phyloP scores from a whole-genome alignment of 169 alveolate genomes.

The Cryptosporidium andersoni region DNA sequence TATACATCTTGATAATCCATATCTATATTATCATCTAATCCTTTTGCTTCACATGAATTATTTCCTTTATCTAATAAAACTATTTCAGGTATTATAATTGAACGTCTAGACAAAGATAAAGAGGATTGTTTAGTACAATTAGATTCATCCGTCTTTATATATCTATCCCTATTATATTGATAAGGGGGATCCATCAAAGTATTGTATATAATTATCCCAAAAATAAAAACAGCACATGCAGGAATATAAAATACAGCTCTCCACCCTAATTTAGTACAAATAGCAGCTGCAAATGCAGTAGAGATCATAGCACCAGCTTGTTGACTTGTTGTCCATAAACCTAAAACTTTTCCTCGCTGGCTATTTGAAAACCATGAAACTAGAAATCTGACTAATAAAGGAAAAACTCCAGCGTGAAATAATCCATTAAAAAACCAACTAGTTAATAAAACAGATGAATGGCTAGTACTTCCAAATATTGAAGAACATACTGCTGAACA shows the following conservation, averaged over 20 bases:
- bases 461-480: conserved; percentile 59
- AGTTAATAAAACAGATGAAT: conserved; percentile 1
- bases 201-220: conserved; percentile 65
- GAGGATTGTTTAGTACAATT: neutral
- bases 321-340: conserved; percentile 78
- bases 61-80: neutral
- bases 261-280: conserved; percentile 75
- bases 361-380: conserved; percentile 47
- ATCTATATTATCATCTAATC: too few species aligned
- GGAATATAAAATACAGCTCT: conserved; percentile 73
- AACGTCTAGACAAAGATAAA: neutral
- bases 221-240: conserved; percentile 56
- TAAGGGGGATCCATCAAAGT: conserved; percentile 16
- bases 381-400: conserved; percentile 72
- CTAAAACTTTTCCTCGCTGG: conserved; percentile 72
- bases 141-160: neutral
- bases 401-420: conserved; percentile 75
- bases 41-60: neutral
- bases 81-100: neutral
- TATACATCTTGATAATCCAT: too few species aligned
- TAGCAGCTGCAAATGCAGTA: conserved; percentile 75
- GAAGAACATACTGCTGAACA: conserved; percentile 62
- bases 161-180: conserved; percentile 1
- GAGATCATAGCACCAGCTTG: conserved; percentile 75
- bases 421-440: conserved; percentile 75